Evolutionary conservation across 2,329 filamentous ascomycete species (phyloP).

Genomic region (Aspergillus ruber): DNA sequence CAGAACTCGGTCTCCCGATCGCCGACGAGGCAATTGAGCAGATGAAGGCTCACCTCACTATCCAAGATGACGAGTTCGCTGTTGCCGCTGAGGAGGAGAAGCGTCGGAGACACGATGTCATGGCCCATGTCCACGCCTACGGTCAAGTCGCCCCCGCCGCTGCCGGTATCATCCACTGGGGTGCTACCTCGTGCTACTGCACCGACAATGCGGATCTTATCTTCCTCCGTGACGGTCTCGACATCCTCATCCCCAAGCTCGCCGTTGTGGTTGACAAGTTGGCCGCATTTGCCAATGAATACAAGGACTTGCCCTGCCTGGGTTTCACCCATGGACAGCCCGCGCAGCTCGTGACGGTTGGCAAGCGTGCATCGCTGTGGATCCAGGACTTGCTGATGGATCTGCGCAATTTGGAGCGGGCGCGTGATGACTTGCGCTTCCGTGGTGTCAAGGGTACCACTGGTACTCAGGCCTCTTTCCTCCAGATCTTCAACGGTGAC

Average conservation of each 20-base stretch:
- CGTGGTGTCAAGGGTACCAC: slow-evolving; percentile 69
- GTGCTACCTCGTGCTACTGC: slow-evolving; percentile 51
- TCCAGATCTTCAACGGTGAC: slow-evolving; percentile 60
- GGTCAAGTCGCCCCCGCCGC: slow-evolving; percentile 67
- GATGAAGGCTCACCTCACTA: slow-evolving; percentile 66
- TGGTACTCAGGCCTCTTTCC: slow-evolving; percentile 71
- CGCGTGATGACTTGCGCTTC: slow-evolving; percentile 63
- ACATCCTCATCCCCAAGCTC: slow-evolving; percentile 70
- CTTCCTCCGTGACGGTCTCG: slow-evolving; percentile 65
- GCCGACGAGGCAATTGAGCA: slow-evolving; percentile 67
- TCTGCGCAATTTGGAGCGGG: slow-evolving; percentile 64
- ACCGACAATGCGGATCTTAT: slow-evolving; percentile 77
- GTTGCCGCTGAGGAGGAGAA: slow-evolving; percentile 72
- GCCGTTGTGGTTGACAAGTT: slow-evolving; percentile 74
- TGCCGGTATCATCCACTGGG: slow-evolving; percentile 76
- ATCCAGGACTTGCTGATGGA: slow-evolving; percentile 71
- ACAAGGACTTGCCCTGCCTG: slow-evolving; percentile 66
- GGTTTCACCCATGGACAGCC: slow-evolving; percentile 65
- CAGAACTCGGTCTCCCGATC: slow-evolving; percentile 69
- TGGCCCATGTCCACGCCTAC: slow-evolving; percentile 67
- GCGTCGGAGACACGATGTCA: slow-evolving; percentile 58
- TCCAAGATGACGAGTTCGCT: slow-evolving; percentile 73
- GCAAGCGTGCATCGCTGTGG: slow-evolving; percentile 63
- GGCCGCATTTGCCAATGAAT: slow-evolving; percentile 62
- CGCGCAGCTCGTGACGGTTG: slow-evolving; percentile 59